Base-by-base conservation (phyloP, 2,329 filamentous ascomycete species). In the Blastomyces emzantsi region DNA sequence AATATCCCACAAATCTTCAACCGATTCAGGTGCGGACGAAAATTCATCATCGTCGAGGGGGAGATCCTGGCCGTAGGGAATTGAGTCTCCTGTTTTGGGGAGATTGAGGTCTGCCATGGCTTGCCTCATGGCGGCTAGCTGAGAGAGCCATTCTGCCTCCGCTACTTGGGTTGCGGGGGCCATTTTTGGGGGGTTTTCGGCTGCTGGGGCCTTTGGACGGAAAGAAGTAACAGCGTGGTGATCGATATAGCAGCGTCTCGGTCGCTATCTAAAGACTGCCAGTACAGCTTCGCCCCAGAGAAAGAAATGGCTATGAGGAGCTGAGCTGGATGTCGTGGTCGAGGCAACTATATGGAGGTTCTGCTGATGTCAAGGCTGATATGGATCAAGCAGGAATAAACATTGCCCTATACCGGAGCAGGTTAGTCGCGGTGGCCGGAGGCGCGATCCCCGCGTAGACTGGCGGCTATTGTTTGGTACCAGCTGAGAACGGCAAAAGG, bases 1-100 rank as follows among this genome's bases (percentile, higher is more conserved):
- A 64, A 95, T 86, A 73, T 97, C 92, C 93, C 93, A 97, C 11
- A 97, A 87, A 76, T 97, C 92, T 5, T 85, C 84, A 22, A 83
- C 85, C 15, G 63, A 64, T 6, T 56, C 74, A 54, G 83, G 85
- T 5, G 84, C 84, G 3, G 80, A 83, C 2, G 82, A 83, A 28
- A 83, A 77, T 57, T 85, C 82, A 43, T 90, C 87, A 9, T 90
- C 85, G 66, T 90, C 87, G 60, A 87, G 77, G 54, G 87, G 80
- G 45, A 87, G 76, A 39, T 79, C 75, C 28, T 82, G 78, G 22
- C 81, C 83, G 70, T 86, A 85, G 54, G 66, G 66, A 58, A 78
- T 73, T 57, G 79, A 78, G 49, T 77, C 72, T 55, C 78, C 75
- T 39, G 78, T 74, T 67, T 82, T 79, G 30, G 82, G 80, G 57